Evolutionary conservation across 768 basidiomycete genomes (phyloP).

Genomic region (Termitomyces sp.): DNA sequence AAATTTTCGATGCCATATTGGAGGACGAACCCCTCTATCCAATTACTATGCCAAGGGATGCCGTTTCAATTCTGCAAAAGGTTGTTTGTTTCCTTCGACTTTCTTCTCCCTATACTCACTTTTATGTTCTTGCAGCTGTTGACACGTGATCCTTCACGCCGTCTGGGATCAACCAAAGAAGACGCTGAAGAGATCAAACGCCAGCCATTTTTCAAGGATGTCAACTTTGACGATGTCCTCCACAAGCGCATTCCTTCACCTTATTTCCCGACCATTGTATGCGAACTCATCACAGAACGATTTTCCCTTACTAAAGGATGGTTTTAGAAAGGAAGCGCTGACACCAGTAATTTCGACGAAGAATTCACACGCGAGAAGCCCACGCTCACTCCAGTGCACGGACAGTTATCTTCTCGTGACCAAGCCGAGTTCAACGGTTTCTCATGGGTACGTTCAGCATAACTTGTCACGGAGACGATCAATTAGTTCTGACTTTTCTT

Average conservation of each 20-base stretch:
- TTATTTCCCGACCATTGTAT: conserved; percentile 93
- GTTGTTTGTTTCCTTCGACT: conserved; percentile 31
- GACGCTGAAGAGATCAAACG: conserved; percentile 97
- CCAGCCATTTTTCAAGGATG: conserved; percentile 98
- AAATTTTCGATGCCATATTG: conserved; percentile 98
- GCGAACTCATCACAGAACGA: conserved; percentile 19
- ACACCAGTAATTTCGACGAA: conserved; percentile 92
- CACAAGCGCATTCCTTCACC: conserved; percentile 96
- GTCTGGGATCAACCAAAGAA: conserved; percentile 85
- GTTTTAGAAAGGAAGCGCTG: conserved; percentile 70
- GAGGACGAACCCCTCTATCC: conserved; percentile 99
- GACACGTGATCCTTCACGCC: conserved; percentile 85
- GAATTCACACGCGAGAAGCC: conserved; percentile 98
- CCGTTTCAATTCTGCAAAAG: conserved; percentile 93
- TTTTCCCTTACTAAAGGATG: background rate
- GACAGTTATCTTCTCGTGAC: conserved; percentile 82
- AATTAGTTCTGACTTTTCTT: background rate
- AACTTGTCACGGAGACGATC: background rate
- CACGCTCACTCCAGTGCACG: conserved; percentile 95
- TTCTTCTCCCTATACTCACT: background rate
- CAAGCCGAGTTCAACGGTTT: conserved; percentile 97
- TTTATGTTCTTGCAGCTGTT: conserved; percentile 52
- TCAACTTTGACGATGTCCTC: conserved; percentile 94
- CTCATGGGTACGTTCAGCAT: conserved; percentile 65
- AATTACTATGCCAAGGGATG: conserved; percentile 98